Base-by-base conservation (phyloP, 768 basidiomycete genomes). In the Hortiboletus campestris region DNA sequence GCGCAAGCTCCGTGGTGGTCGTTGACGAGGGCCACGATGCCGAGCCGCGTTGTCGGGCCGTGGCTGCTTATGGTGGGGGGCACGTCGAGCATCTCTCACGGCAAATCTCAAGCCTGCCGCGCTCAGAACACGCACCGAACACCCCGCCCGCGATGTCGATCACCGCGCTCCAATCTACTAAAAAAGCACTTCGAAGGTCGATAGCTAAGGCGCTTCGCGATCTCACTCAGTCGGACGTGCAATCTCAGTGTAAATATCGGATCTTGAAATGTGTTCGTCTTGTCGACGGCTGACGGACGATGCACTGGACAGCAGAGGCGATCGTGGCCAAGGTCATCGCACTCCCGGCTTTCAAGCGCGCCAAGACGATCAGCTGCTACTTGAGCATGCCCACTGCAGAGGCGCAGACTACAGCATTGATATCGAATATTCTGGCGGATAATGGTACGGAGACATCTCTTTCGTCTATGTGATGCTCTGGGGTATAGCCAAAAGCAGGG, bases 361-460 rank as follows among this genome's bases (percentile, higher is more conserved):
- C 77, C 48, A 76, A 69, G 48, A 74, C 75, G 6, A 67, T 91
- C 31, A 84, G 88, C 73, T 92, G 90, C 68, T 92, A 87, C 67
- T 75, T 92, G 40, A 91, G 83, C 70, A 91, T 92, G 90, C 87
- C 88, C 12, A 67, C 78, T 2, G 86, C 79, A 4, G 90, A 92
- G 62, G 75, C 84, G 25, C 78, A 85, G 62, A 91, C 90, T 0
- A 64, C 76, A 5, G 63, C 65, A 0, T 59, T 91, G 35, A 76
- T 82, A 12, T 67, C 76, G 12, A 74, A 74, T 14, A 78, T 91
- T 51, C 67, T 91, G n/a, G 65, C 73, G 20, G 68, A 70, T 62
- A 49, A 72, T 11, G 83, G 89, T 89, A 55, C 42, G 81, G 46
- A 2, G 14, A 4, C 12, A 40, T 11, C 16, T 50, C 14, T 51